Percentiles rank a stretch among this genome's conserved stretches.
phyloP scores from a whole-genome alignment of 306 rosid species.

The Amphicarpaea edgeworthii region DNA sequence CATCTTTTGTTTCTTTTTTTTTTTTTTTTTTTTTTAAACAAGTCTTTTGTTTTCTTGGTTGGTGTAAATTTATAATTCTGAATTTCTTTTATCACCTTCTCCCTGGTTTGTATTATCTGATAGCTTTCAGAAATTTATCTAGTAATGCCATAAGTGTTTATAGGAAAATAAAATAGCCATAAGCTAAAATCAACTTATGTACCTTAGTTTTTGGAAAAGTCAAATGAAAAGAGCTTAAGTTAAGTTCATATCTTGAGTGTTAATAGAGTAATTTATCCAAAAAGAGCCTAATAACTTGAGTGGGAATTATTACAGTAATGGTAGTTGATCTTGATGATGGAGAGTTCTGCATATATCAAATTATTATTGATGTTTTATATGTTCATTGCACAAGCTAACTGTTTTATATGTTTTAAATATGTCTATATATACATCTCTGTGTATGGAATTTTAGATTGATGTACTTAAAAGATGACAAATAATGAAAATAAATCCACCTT shows the following conservation, averaged over 20 bases:
- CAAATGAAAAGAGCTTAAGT: too few species aligned
- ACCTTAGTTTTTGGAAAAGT: not conserved
- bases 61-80: not conserved
- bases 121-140: conserved; percentile 37
- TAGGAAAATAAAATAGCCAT: not conserved
- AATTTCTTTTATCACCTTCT: not conserved
- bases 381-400: conserved; percentile 14
- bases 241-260: too few species aligned
- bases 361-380: conserved; percentile 7
- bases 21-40: too few species aligned
- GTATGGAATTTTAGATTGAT: conserved; percentile 14
- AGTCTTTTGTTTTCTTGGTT: conserved; percentile 1
- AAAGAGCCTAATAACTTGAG: not conserved
- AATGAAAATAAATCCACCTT: not conserved
- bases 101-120: not conserved
- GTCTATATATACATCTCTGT: not conserved
- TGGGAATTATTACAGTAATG: not conserved
- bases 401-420: too few species aligned
- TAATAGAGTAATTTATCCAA: not conserved
- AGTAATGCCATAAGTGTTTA: not conserved
- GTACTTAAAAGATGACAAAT: not conserved
- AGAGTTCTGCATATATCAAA: not conserved
- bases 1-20: too few species aligned
- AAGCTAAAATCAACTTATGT: not conserved
- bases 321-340: conserved; percentile 4